A percentile compares a stretch with the other conserved stretches of the same genome.
Conservation (phyloP, 305 asterid species). For the Fraxinus dipetala region DNA sequence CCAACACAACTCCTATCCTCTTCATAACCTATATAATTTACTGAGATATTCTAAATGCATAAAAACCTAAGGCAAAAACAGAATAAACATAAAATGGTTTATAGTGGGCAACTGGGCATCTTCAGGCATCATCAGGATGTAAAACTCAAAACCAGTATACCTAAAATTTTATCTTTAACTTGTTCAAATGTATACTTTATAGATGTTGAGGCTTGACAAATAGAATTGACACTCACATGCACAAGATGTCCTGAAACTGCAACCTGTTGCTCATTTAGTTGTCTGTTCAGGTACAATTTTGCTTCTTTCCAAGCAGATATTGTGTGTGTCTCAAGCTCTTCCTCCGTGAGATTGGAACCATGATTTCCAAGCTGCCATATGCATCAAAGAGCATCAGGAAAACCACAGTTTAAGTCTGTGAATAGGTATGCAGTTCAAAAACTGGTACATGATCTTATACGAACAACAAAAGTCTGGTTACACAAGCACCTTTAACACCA, state of each 20-base stretch:
- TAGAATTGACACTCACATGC: constrained; percentile 52
- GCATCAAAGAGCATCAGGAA: constrained; percentile 19
- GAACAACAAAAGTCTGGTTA: neutral
- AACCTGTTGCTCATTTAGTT: constrained; percentile 52
- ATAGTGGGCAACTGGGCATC: neutral
- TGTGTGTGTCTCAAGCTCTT: constrained; percentile 96
- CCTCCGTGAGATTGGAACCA: constrained; percentile 93
- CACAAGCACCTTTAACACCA: neutral
- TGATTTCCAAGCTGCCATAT: constrained; percentile 80
- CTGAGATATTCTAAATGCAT: constrained; percentile 5
- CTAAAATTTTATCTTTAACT: neutral
- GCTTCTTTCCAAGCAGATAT: constrained; percentile 97
- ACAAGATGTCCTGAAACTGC: constrained; percentile 57
- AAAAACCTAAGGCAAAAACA: constrained; percentile 1
- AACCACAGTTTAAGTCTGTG: constrained; percentile 1
- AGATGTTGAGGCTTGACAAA: constrained; percentile 2
- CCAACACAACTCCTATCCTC: neutral
- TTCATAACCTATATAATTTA: neutral
- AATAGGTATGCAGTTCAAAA: neutral
- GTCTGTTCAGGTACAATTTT: constrained; percentile 55
- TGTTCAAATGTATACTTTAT: constrained; percentile 1
- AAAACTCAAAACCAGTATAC: neutral
- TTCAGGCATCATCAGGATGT: neutral
- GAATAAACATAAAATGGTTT: constrained; percentile 7
- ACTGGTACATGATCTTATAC: neutral